Evolutionary conservation across 345 rosid species (phyloP), one percentile per base, ranked within the genome.

Genomic region (Ceriops tagal): DNA sequence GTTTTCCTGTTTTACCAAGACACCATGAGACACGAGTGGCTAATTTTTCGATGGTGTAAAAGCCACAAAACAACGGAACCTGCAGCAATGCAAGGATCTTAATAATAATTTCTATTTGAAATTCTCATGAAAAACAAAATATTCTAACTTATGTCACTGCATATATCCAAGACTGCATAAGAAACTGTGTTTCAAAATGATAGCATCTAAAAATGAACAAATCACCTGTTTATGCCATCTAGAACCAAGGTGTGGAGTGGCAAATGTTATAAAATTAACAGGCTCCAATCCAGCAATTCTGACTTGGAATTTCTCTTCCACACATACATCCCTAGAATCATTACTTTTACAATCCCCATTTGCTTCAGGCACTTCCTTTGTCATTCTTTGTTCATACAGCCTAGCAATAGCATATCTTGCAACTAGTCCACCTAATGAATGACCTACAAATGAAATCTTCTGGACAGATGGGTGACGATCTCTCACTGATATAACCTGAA

Each of bases 221-320:
- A 56, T 71, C 58, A 90, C 98, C 93, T 93, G 97, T 71, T 84
- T 91, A 80, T 89, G 97, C 79, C 97, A 83, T 70, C 86, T 80
- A 51, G 93, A 89, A 73, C 97, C 98, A 65, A 93, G 96, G 80
- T 93, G 97, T 32, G 98, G 98, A 1, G 87, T 82, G 30, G 98
- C 98, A 75, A 77, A 77, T 28, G 97, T 93, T 75, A 93, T 87
- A 75, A 93, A 93, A 78, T 81, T 86, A 72, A 85, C 37, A 61
- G 98, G 96, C 72, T 88, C 91, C 68, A 93, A 74, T 73, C 96
- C 96, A 49, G 89, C 92, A 68, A 93, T 89, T 76, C 71, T 88
- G 57, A 75, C 82, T 76, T 66, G 76, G 24, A 52, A 67, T 66
- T 79, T 84, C 64, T 78, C 82, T 47, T 81, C 64, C 2, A 24